A percentile compares a stretch with the other conserved stretches of the same genome.
These are phyloP conservation scores for Neoarthrinium moseri DNA, from an alignment of 2,329 filamentous ascomycete species.

Conservation along the genomic window DNA sequence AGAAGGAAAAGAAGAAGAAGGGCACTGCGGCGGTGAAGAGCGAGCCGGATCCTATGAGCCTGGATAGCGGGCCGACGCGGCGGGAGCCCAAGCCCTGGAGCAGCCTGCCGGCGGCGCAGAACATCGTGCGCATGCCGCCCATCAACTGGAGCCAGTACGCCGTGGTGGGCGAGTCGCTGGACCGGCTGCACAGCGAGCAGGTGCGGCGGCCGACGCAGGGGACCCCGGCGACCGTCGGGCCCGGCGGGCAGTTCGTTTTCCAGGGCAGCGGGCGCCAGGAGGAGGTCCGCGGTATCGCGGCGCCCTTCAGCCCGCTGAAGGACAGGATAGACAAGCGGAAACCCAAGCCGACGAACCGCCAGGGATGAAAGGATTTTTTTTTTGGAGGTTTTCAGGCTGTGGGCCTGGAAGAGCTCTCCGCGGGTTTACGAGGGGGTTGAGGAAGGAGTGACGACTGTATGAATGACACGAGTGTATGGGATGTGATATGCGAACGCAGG, in stretches of 20 bases:
- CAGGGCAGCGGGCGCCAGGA: slow-evolving; percentile 39
- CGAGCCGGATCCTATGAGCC: slow-evolving; percentile 1
- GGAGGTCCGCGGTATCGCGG: slow-evolving; percentile 50
- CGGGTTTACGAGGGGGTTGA: too few species aligned
- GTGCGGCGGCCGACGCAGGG: slow-evolving; percentile 60
- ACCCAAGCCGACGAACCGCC: slow-evolving; percentile 27
- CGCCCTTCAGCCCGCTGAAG: slow-evolving; percentile 53
- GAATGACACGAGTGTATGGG: too few species aligned
- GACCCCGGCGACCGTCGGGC: slow-evolving; percentile 41
- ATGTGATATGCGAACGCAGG: too few species aligned
- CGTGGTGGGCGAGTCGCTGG: slow-evolving; percentile 79
- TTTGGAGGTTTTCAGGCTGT: too few species aligned
- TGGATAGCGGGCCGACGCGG: slow-evolving; percentile 12
- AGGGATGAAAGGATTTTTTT: slow-evolving; percentile 14
- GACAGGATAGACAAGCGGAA: slow-evolving; percentile 44
- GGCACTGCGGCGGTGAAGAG: background rate
- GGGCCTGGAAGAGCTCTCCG: too few species aligned
- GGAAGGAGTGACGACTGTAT: too few species aligned
- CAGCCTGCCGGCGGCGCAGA: slow-evolving; percentile 73
- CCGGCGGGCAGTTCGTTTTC: slow-evolving; percentile 51
- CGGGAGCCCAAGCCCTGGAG: slow-evolving; percentile 47
- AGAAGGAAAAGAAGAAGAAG: too few species aligned
- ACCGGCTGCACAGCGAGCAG: slow-evolving; percentile 83
- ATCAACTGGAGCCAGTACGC: slow-evolving; percentile 96
- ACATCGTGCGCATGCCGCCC: slow-evolving; percentile 79